phyloP scores from a whole-genome alignment of 73 alveolate species.

The Tetrahymena borealis region DNA sequence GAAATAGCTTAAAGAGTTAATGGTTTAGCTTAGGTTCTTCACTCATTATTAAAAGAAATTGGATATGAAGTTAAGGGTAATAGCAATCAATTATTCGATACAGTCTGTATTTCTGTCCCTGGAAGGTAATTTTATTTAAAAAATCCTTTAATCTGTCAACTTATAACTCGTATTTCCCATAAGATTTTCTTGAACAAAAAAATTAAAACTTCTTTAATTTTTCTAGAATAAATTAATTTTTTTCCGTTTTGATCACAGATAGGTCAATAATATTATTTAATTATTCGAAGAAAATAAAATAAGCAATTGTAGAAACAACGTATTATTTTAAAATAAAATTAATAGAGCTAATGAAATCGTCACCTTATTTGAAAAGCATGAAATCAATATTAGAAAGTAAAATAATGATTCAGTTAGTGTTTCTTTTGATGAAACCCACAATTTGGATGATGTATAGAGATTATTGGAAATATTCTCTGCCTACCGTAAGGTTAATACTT shows the following conservation, averaged over 20 bases:
- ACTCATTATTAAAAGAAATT: conserved; percentile 5
- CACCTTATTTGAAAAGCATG: conserved; percentile 18
- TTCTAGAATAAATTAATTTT: neutral
- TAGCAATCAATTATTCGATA: conserved; percentile 50
- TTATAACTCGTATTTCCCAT: neutral
- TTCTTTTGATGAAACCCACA: conserved; percentile 78
- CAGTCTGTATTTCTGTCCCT: conserved; percentile 24
- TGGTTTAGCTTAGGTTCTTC: conserved; percentile 39
- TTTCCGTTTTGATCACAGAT: neutral
- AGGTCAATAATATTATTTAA: too few relatives aligned
- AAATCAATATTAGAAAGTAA: conserved; percentile 61
- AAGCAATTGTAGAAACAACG: neutral
- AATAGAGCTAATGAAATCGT: conserved; percentile 3
- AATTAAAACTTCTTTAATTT: neutral
- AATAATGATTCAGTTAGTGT: conserved; percentile 44
- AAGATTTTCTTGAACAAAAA: too few relatives aligned
- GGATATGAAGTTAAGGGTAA: conserved; percentile 35
- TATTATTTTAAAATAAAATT: neutral
- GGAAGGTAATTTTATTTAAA: conserved; percentile 15
- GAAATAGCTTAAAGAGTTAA: conserved; percentile 69
- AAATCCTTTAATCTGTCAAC: conserved; percentile 21
- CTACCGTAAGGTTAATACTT: conserved; percentile 9
- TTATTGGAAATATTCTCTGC: conserved; percentile 45
- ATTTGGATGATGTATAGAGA: conserved; percentile 52
- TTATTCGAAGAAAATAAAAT: neutral